A percentile compares a stretch with the other conserved stretches of the same genome.
Conservation (phyloP, 2,329 filamentous ascomycete genomes). For the Chaetomium strumarium region DNA sequence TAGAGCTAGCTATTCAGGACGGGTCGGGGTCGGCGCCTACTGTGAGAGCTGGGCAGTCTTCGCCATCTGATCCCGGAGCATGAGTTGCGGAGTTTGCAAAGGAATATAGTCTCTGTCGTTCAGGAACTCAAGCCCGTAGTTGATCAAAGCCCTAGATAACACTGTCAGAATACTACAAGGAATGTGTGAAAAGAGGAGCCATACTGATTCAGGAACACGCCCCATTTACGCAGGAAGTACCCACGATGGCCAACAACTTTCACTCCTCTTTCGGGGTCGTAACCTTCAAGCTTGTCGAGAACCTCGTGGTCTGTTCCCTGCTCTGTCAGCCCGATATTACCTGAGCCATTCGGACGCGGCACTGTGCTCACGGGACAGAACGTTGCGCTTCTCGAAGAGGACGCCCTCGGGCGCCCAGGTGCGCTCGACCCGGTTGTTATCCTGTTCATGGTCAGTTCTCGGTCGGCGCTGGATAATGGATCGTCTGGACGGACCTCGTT, state of each 20-base stretch:
- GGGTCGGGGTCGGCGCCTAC: conserved; percentile 8
- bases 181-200: neutral
- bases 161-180: conserved; percentile 1
- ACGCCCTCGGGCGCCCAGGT: conserved; percentile 77
- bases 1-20: neutral
- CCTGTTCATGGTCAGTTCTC: conserved; percentile 36
- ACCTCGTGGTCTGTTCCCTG: conserved; percentile 68
- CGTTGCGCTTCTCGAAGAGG: conserved; percentile 65
- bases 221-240: conserved; percentile 87
- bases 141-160: conserved; percentile 69
- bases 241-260: conserved; percentile 94
- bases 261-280: conserved; percentile 85
- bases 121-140: conserved; percentile 90
- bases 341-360: neutral
- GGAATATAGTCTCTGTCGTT: conserved; percentile 73
- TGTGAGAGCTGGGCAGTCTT: conserved; percentile 97
- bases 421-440: conserved; percentile 72
- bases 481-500: conserved; percentile 56
- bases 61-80: conserved; percentile 92
- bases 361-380: conserved; percentile 56
- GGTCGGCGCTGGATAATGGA: neutral
- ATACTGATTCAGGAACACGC: conserved; percentile 45
- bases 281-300: conserved; percentile 78
- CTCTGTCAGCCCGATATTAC: neutral
- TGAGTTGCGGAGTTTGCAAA: conserved; percentile 86